Evolutionary conservation across 108 stramenopile genomes (phyloP).

Genomic region (Nannochloropsis oceanica): DNA sequence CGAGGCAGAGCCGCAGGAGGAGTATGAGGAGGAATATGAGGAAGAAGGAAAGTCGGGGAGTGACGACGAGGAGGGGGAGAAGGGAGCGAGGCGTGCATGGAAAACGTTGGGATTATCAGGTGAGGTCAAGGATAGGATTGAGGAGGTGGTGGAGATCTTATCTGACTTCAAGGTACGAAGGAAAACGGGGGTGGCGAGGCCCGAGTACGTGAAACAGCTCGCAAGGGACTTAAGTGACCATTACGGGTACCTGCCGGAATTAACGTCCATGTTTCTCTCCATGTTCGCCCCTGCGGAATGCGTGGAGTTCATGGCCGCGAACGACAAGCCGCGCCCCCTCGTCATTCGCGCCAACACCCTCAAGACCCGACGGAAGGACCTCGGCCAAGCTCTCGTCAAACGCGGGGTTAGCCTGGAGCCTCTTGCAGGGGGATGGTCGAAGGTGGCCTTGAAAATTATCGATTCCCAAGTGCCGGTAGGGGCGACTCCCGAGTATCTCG

Average conservation of each 20-base stretch:
- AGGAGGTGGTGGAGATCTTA: slow-evolving; percentile 74
- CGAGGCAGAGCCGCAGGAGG: not conserved
- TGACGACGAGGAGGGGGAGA: slow-evolving; percentile 2
- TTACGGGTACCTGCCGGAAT: slow-evolving; percentile 88
- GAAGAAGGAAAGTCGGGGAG: slow-evolving; percentile 6
- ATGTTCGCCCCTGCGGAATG: slow-evolving; percentile 80
- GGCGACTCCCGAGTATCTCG: slow-evolving; percentile 97
- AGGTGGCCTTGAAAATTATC: slow-evolving; percentile 91
- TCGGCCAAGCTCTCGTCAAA: slow-evolving; percentile 88
- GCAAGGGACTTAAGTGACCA: slow-evolving; percentile 70
- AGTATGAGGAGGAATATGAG: not conserved
- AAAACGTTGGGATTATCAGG: slow-evolving; percentile 58
- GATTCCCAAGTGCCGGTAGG: slow-evolving; percentile 86
- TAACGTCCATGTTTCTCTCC: slow-evolving; percentile 80
- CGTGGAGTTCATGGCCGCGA: slow-evolving; percentile 88
- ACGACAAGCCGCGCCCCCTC: slow-evolving; percentile 77
- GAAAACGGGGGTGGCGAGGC: slow-evolving; percentile 62
- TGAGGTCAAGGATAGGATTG: slow-evolving; percentile 66
- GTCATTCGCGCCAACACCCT: slow-evolving; percentile 95
- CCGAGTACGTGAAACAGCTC: slow-evolving; percentile 80
- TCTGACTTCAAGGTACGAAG: slow-evolving; percentile 64
- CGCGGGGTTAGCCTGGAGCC: slow-evolving; percentile 93
- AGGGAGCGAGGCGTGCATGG: not conserved
- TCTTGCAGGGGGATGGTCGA: slow-evolving; percentile 76
- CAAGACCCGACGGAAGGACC: slow-evolving; percentile 87